Percentiles rank a stretch among this genome's conserved stretches.
phyloP scores from a whole-genome alignment of 1,284 basidiomycete species.

The Ustanciosporium gigantosporum region DNA sequence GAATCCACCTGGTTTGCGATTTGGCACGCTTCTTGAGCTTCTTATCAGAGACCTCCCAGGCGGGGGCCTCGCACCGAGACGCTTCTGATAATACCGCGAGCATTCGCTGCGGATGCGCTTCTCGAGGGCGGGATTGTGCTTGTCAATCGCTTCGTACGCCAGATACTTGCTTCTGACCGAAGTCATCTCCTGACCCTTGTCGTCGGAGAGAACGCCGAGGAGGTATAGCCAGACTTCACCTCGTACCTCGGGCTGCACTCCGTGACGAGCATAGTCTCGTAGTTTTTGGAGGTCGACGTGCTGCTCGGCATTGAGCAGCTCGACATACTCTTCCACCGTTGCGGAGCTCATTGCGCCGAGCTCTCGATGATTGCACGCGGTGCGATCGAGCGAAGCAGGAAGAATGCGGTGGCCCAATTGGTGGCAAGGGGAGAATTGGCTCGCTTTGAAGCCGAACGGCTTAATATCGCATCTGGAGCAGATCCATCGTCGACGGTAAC shows the following conservation, averaged over 20 bases:
- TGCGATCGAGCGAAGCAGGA: too few species aligned
- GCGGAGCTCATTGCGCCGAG: constrained; percentile 53
- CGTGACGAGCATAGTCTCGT: constrained; percentile 54
- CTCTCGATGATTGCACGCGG: too few species aligned
- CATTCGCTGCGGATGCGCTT: constrained; percentile 54
- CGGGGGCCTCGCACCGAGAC: constrained; percentile 35
- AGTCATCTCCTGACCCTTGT: constrained; percentile 60
- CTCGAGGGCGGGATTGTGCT: constrained; percentile 50
- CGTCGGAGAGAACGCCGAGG: constrained; percentile 56
- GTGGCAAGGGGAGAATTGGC: too few species aligned
- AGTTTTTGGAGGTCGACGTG: constrained; percentile 56
- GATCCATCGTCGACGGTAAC: too few species aligned
- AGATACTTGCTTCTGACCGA: constrained; percentile 56
- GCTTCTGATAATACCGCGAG: constrained; percentile 53
- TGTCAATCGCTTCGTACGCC: constrained; percentile 55
- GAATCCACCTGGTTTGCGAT: constrained; percentile 17
- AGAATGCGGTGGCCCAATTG: too few species aligned
- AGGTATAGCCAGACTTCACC: constrained; percentile 60
- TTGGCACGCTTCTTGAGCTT: constrained; percentile 16
- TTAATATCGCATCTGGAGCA: too few species aligned
- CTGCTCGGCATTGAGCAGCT: constrained; percentile 57
- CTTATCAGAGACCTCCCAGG: constrained; percentile 32
- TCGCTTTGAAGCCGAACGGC: too few species aligned
- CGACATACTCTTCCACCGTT: constrained; percentile 53
- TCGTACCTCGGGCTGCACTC: constrained; percentile 52